Evolutionary conservation across 345 rosid genomes (phyloP), one percentile per base, ranked within the genome.

Genomic region (Arabis alpina): DNA sequence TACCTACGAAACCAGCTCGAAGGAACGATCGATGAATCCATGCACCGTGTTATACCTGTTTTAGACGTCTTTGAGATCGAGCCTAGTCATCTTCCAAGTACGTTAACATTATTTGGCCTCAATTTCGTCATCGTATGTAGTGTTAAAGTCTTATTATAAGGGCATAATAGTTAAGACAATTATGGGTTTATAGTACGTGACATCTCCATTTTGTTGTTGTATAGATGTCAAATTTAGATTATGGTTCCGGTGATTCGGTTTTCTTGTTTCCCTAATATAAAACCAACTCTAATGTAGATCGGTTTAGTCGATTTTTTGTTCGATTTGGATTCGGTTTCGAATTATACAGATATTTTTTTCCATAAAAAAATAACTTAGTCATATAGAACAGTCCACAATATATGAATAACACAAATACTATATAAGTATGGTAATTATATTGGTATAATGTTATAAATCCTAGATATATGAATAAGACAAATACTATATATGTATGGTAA

Each of bases 31-130:
- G 76, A 72, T 19, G 80, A 61, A 24, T 90, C 86, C 30, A 65
- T 87, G 65, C 83, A 83, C 66, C 78, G 70, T 15, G 89, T 84
- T 42, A 82, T 94, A n/a, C 96, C 99, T 0, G 82, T 79, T 23
- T 14, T 87, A 28, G 64, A 80, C 64, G 76, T 94, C 66, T 91
- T 85, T 45, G 78, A 71, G 30, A 61, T 78, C 14, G 95, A 91
- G 64, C 99, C 99, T 24, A 80, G 80, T 76, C 76, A 83, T 3
- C 96, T 94, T 70, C 96, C 96, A 71, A 36, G 99, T 89, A 89
- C 14, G 57, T 6, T 62, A 24, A 13, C 39, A 44, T 48, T 59
- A 19, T 36, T 36, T 39, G 6, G 42, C 51, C 15, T 25, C 4
- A 56, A 4, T 12, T 34, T 63, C 64, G 37, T 55, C 37, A 32